These are phyloP conservation scores for Rhododendron henanense DNA, from an alignment of 148 eudicot species.

Conservation along the genomic window DNA sequence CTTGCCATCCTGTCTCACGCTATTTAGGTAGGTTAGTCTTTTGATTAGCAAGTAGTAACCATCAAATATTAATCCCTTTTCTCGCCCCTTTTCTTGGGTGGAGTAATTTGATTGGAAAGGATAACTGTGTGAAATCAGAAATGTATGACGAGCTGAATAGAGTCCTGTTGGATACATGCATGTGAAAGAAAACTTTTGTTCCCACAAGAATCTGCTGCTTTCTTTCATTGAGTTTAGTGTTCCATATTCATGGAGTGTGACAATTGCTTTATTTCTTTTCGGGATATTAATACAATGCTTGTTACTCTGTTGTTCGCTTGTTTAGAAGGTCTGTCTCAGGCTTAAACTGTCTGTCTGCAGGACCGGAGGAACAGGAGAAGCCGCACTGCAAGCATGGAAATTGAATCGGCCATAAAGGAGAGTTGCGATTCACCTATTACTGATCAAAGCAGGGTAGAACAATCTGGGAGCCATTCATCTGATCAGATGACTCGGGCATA, in stretches of 20 bases:
- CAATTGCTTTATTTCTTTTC: not conserved
- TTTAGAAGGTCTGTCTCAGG: not conserved
- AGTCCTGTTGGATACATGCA: not conserved
- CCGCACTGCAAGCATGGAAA: constrained; percentile 76
- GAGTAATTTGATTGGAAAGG: not conserved
- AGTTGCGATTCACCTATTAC: constrained; percentile 44
- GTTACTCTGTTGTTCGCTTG: not conserved
- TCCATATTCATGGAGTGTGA: not conserved
- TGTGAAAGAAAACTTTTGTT: not conserved
- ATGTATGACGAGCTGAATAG: not conserved
- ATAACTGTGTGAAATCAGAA: not conserved
- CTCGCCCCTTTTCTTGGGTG: not conserved
- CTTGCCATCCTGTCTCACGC: not conserved
- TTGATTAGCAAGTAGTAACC: not conserved
- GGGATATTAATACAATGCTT: not conserved
- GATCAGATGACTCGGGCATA: constrained; percentile 23
- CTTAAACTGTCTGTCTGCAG: constrained; percentile 31
- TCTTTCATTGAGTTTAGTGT: not conserved
- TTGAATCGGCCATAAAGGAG: constrained; percentile 55
- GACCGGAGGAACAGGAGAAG: constrained; percentile 73
- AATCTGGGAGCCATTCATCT: constrained; percentile 29
- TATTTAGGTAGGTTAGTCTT: not conserved
- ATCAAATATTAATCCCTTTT: not conserved
- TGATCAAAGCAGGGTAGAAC: constrained; percentile 32
- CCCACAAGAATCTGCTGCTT: not conserved